Evolutionary conservation across 768 basidiomycete species (phyloP).

Genomic region (Pholiota molesta): DNA sequence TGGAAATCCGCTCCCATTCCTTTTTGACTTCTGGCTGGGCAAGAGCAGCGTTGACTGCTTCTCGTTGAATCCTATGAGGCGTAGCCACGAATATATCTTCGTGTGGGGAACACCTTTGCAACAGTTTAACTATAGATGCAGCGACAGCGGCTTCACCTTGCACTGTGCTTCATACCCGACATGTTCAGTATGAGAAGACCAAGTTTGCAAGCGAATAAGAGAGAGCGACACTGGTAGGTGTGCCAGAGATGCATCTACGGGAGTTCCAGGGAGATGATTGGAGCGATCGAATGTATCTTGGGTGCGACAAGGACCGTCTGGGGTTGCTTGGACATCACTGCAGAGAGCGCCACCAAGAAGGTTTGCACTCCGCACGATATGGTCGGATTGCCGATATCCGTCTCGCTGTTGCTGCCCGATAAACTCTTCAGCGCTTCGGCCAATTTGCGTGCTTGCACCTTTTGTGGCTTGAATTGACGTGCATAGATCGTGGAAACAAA

Average conservation of each 20-base stretch:
- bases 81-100: conserved; percentile 55
- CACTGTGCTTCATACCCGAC: conserved; percentile 51
- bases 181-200: conserved; percentile 31
- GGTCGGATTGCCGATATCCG: conserved; percentile 24
- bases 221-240: conserved; percentile 47
- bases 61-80: conserved; percentile 54
- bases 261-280: conserved; percentile 11
- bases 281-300: conserved; percentile 18
- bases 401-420: conserved; percentile 17
- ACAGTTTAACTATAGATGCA: conserved; percentile 41
- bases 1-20: conserved; percentile 20
- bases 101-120: conserved; percentile 39
- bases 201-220: conserved; percentile 42
- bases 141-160: conserved; percentile 50
- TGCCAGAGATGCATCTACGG: conserved; percentile 18
- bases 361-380: conserved; percentile 31
- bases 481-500: conserved; percentile 57
- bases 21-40: conserved; percentile 22
- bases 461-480: conserved; percentile 50
- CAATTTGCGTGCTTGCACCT: conserved; percentile 43
- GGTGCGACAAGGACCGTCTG: conserved; percentile 35
- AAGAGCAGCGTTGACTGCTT: conserved; percentile 48
- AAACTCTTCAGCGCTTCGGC: conserved; percentile 36
- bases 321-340: conserved; percentile 46
- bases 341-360: conserved; percentile 44